phyloP scores from a whole-genome alignment of 352 stramenopile species.

The Phytophthora vignae region DNA sequence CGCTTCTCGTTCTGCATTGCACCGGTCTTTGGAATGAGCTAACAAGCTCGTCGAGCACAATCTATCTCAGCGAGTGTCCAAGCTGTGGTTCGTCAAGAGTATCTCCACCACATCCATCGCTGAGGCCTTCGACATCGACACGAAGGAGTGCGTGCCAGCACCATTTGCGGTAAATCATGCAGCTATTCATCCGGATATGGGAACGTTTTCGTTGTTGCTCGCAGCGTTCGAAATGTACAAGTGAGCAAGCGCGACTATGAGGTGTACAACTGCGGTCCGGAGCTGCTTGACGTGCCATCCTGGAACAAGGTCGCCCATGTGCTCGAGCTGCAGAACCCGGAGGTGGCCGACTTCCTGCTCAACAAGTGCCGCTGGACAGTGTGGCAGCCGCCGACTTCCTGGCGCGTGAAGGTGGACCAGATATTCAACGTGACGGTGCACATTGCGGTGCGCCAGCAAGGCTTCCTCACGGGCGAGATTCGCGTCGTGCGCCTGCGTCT shows the following conservation, averaged over 20 bases:
- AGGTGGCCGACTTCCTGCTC: conserved; percentile 49
- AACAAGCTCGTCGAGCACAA: too few species aligned
- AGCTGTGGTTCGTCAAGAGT: conserved; percentile 69
- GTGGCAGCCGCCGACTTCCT: conserved; percentile 70
- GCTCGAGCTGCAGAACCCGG: conserved; percentile 44
- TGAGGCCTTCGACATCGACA: conserved; percentile 54
- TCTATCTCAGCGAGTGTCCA: conserved; percentile 31
- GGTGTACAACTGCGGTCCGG: conserved; percentile 59
- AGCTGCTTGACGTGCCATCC: conserved; percentile 57
- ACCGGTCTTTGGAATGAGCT: too few species aligned
- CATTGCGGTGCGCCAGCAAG: conserved; percentile 49
- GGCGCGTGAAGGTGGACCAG: conserved; percentile 74
- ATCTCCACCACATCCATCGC: conserved; percentile 70
- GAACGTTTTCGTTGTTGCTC: not conserved
- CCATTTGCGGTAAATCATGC: not conserved
- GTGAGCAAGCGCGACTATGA: conserved; percentile 65
- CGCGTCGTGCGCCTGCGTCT: conserved; percentile 62
- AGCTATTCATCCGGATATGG: not conserved
- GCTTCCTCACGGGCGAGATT: conserved; percentile 64
- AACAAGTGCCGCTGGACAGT: conserved; percentile 52
- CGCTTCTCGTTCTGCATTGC: not conserved
- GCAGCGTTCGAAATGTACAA: conserved; percentile 59
- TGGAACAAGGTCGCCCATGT: conserved; percentile 41
- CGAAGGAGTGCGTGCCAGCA: conserved; percentile 52
- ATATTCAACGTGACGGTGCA: conserved; percentile 66